Base-by-base conservation (phyloP, 495 filamentous ascomycete genomes). In the Penicillium nucicola region DNA sequence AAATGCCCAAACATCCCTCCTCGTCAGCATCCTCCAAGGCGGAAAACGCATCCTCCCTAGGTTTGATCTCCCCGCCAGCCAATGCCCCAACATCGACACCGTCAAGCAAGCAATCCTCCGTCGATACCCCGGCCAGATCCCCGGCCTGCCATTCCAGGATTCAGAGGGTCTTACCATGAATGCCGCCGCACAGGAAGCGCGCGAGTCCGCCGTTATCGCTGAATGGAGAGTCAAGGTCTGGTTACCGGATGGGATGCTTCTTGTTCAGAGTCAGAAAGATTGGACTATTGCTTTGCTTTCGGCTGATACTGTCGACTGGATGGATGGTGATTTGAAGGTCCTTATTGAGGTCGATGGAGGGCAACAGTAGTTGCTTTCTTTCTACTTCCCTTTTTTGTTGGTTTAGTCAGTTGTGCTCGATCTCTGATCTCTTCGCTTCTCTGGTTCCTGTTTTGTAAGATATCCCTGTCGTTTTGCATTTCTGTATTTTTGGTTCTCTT, bases 271-370 rank as follows among this genome's bases (percentile, higher is more conserved):
- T 20, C 71, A 78, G 43, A 70, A 71, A 36, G 70, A 73, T 15
- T 80, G 77, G 78, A 65, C 60, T 2, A 61, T 75, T 35, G 70
- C 71, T 12, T 58, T 78, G 8, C 55, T 69, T 18, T 61, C 65
- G n/a, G 67, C 74, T 10, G 64, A 67, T 31, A 68, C 69, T 11
- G 65, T 69, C n/a, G 77, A 78, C 13, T 80, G 76, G 77, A 75
- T 81, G 74, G 78, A 80, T 49, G 68, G 69, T 7, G 65, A 74
- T n/a, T 53, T 79, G 48, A 72, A 60, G 44, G 68, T 78, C 45
- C 52, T 80, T 28, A 58, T 78, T 22, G 72, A 77, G n/a, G 15
- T 69, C 33, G 66, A 57, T 31, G 45, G 43, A 4, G 33, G 20
- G n/a, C 43, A 42, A 14, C 42, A 60, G 39, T 58, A 53, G 17